Conservation (phyloP, 2,329 filamentous ascomycete genomes). For the Verticillium zaregamsianum region DNA sequence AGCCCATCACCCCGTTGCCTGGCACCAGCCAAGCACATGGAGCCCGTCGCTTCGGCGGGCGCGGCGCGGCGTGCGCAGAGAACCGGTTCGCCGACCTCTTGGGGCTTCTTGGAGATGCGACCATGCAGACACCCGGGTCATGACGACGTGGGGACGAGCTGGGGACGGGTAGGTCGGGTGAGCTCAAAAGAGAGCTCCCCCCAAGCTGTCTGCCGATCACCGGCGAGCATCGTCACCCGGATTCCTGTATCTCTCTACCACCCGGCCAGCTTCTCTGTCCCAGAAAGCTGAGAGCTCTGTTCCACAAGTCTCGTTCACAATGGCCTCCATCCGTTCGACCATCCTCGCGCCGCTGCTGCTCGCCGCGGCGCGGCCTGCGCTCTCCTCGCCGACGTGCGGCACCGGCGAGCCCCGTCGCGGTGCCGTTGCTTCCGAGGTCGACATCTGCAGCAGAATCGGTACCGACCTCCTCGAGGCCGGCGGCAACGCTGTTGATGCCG, state of each 20-base stretch:
- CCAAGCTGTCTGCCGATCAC: not conserved
- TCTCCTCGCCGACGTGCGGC: slow-evolving; percentile 3
- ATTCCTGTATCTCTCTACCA: not conserved
- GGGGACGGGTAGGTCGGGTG: not conserved
- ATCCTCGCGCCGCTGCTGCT: slow-evolving; percentile 9
- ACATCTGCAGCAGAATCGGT: slow-evolving; percentile 56
- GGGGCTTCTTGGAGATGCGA: not conserved
- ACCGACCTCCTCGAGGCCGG: slow-evolving; percentile 51
- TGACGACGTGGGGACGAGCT: not conserved
- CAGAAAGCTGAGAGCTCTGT: not conserved
- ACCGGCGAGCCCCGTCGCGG: slow-evolving; percentile 25
- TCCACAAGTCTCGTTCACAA: slow-evolving; percentile 1
- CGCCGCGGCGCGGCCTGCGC: slow-evolving; percentile 3
- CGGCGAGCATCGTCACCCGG: not conserved
- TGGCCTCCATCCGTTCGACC: slow-evolving; percentile 9
- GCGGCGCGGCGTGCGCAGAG: not conserved
- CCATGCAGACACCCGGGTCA: not conserved
- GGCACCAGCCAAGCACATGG: not conserved
- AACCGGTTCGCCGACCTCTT: not conserved
- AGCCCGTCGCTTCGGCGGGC: not conserved
- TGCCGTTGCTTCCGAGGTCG: slow-evolving; percentile 58
- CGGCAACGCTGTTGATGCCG: slow-evolving; percentile 63
- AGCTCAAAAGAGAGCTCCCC: not conserved
- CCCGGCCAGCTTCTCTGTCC: not conserved
- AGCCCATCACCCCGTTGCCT: not conserved